These are phyloP conservation scores for Metarhizium album DNA, from an alignment of 2,329 filamentous ascomycete species.

Conservation along the genomic window DNA sequence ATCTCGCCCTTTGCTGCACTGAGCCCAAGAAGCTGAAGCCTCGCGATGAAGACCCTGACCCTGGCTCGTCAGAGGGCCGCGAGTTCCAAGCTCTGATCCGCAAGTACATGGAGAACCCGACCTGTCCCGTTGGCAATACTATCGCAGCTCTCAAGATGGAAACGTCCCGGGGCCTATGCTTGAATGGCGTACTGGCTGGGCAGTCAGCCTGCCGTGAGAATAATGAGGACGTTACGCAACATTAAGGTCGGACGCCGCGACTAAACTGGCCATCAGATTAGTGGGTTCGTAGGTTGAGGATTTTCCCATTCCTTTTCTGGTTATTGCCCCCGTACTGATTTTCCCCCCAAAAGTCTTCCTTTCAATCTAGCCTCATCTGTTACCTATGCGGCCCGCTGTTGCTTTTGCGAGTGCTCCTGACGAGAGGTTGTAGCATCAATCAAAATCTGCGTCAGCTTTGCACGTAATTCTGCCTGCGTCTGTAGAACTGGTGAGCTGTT, in stretches of 20 bases:
- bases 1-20: background rate
- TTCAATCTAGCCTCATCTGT: background rate
- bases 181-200: conserved; percentile 1
- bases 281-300: background rate
- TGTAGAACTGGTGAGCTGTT: background rate
- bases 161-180: background rate
- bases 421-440: background rate
- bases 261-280: background rate
- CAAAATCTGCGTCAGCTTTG: background rate
- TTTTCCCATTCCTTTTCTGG: background rate
- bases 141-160: background rate
- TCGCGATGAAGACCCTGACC: background rate
- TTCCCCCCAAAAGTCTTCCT: background rate
- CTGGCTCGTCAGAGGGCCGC: background rate
- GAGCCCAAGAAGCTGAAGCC: background rate
- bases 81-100: background rate
- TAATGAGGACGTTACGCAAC: background rate
- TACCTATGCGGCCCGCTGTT: background rate
- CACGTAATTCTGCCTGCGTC: background rate
- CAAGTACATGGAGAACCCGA: background rate
- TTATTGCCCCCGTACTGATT: background rate
- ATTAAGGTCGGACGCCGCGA: too few species aligned
- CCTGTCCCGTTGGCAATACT: background rate
- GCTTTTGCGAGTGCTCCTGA: background rate
- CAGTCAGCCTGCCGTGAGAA: background rate